phyloP scores from a whole-genome alignment of 345 rosid genomes.

The Gossypium sturtianum region DNA sequence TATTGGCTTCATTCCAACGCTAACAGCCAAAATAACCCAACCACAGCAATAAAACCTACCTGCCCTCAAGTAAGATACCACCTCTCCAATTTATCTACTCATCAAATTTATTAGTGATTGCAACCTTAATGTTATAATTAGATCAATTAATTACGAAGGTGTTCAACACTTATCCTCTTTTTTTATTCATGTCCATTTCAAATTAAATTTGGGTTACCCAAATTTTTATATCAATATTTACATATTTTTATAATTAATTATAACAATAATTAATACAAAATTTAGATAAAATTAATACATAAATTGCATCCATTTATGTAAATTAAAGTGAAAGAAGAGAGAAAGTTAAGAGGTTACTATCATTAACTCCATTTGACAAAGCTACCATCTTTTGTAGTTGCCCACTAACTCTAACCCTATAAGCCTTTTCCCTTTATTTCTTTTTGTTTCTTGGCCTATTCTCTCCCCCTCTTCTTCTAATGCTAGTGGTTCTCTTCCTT shows the following conservation, averaged over 20 bases:
- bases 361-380: slow-evolving; percentile 45
- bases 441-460: not conserved
- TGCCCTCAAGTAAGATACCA: slow-evolving; percentile 12
- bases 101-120: not conserved
- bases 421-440: not conserved
- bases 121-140: not conserved
- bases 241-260: too few relatives aligned
- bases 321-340: slow-evolving; percentile 3
- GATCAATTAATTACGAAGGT: too few relatives aligned
- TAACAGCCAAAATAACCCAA: slow-evolving; percentile 58
- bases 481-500: not conserved
- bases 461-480: slow-evolving; percentile 11
- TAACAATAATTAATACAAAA: too few relatives aligned
- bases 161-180: too few relatives aligned
- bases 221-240: too few relatives aligned
- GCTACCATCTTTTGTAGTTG: slow-evolving; percentile 21
- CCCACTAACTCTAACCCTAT: slow-evolving; percentile 28
- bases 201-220: too few relatives aligned
- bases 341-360: slow-evolving; percentile 35
- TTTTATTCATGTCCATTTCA: too few relatives aligned
- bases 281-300: too few relatives aligned
- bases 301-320: not conserved
- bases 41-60: slow-evolving; percentile 26
- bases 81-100: not conserved
- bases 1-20: slow-evolving; percentile 93